These are phyloP conservation scores for Lasiosphaeriaceae sp. DNA, from an alignment of 495 filamentous ascomycete genomes.

Conservation along the genomic window DNA sequence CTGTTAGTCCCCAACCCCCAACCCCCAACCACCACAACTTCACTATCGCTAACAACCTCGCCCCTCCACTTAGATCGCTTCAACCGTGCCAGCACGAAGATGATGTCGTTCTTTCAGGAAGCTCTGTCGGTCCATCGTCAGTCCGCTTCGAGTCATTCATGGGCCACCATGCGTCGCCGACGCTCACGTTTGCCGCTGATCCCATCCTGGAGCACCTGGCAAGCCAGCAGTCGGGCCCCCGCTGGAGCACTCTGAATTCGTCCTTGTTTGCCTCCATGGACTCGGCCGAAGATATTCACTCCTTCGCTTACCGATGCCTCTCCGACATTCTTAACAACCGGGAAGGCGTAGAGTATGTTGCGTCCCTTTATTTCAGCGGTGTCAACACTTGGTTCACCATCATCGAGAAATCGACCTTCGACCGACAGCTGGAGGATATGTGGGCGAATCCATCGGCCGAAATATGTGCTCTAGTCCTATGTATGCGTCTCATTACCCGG, in stretches of 20 bases:
- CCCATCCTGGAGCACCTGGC: conserved; percentile 12
- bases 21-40: not conserved
- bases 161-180: conserved; percentile 7
- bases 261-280: conserved; percentile 21
- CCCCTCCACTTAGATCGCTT: conserved; percentile 10
- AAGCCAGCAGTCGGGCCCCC: conserved; percentile 1
- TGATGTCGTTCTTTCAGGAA: conserved; percentile 12
- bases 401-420: conserved; percentile 19
- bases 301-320: conserved; percentile 56
- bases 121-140: conserved; percentile 4
- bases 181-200: conserved; percentile 5
- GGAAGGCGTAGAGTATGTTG: conserved; percentile 56
- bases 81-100: conserved; percentile 25
- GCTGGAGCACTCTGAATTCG: conserved; percentile 15
- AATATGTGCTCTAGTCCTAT: conserved; percentile 20
- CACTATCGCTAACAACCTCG: conserved; percentile 4
- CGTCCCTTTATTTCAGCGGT: conserved; percentile 20
- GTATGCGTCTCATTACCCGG: conserved; percentile 25
- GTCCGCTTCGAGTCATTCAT: conserved; percentile 14
- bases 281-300: conserved; percentile 23
- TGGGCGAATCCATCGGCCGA: conserved; percentile 26
- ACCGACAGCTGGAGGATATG: conserved; percentile 13
- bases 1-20: conserved; percentile 15
- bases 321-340: conserved; percentile 62
- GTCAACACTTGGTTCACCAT: conserved; percentile 30